A percentile compares a stretch with the other conserved stretches of the same genome.
These are phyloP conservation scores for Clonostachys sp. DNA, from an alignment of 2,329 filamentous ascomycete species.

Conservation along the genomic window DNA sequence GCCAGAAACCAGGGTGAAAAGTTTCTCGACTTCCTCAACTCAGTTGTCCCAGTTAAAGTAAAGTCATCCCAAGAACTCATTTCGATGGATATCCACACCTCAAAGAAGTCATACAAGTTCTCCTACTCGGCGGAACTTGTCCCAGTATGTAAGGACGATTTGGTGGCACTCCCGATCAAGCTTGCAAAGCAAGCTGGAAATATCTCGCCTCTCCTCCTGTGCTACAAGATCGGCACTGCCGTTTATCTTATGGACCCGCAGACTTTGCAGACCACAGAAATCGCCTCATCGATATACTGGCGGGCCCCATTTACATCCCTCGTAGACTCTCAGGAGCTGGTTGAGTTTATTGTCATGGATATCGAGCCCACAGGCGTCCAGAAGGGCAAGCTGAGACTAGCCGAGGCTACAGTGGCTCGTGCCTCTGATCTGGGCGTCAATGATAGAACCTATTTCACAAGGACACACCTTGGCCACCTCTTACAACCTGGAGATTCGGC, in stretches of 20 bases:
- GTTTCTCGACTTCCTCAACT: constrained; percentile 85
- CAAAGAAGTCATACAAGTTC: constrained; percentile 91
- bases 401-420: constrained; percentile 83
- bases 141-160: constrained; percentile 94
- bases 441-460: constrained; percentile 81
- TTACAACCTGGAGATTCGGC: constrained; percentile 87
- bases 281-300: constrained; percentile 85
- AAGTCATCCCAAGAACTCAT: constrained; percentile 85
- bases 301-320: constrained; percentile 79
- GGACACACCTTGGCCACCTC: constrained; percentile 84
- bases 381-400: constrained; percentile 78
- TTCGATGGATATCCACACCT: constrained; percentile 87
- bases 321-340: constrained; percentile 77
- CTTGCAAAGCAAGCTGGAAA: constrained; percentile 85
- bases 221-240: constrained; percentile 82
- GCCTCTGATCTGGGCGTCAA: constrained; percentile 84
- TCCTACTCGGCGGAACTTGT: constrained; percentile 84
- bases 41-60: constrained; percentile 70
- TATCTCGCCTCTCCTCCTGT: constrained; percentile 81
- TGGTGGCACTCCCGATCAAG: constrained; percentile 88
- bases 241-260: constrained; percentile 86
- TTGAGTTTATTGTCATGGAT: constrained; percentile 93
- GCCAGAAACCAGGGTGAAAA: constrained; percentile 87
- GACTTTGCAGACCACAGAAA: constrained; percentile 85
- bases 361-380: constrained; percentile 74